These are phyloP conservation scores for Populus pruinosa DNA, from an alignment of 345 rosid genomes.

Conservation along the genomic window DNA sequence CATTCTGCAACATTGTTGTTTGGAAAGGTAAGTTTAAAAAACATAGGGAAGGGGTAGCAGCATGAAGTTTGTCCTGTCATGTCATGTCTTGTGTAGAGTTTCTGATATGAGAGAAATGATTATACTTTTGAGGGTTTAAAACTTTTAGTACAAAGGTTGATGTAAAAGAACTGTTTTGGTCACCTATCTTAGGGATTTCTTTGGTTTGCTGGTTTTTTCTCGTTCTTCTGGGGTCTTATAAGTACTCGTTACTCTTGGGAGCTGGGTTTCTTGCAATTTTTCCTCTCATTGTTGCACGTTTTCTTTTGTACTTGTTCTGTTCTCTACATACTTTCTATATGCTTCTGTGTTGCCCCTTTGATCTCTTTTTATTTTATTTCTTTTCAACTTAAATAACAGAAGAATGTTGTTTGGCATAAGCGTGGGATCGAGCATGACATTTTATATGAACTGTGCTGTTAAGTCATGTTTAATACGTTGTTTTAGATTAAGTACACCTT, in stretches of 20 bases:
- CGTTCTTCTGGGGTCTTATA: neutral
- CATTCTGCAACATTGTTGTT: neutral
- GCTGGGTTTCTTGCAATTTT: neutral
- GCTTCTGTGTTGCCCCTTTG: neutral
- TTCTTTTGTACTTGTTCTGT: neutral
- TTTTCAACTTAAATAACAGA: neutral
- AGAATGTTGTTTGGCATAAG: neutral
- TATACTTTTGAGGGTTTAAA: neutral
- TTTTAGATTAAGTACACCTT: neutral
- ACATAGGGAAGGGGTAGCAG: neutral
- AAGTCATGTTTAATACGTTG: neutral
- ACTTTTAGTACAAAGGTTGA: neutral
- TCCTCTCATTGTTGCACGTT: neutral
- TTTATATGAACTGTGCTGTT: neutral
- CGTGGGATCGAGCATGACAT: neutral
- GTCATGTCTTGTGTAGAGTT: neutral
- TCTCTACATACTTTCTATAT: neutral
- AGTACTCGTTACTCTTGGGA: neutral
- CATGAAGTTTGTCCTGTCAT: neutral
- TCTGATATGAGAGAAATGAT: neutral
- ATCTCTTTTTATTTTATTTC: neutral
- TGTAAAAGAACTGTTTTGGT: neutral
- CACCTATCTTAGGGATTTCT: neutral
- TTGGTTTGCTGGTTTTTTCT: neutral
- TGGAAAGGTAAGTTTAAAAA: slow-evolving; percentile 5